A percentile compares a stretch with the other conserved stretches of the same genome.
These are phyloP conservation scores for Agrocybe pediades DNA, from an alignment of 768 basidiomycete species.

Conservation along the genomic window DNA sequence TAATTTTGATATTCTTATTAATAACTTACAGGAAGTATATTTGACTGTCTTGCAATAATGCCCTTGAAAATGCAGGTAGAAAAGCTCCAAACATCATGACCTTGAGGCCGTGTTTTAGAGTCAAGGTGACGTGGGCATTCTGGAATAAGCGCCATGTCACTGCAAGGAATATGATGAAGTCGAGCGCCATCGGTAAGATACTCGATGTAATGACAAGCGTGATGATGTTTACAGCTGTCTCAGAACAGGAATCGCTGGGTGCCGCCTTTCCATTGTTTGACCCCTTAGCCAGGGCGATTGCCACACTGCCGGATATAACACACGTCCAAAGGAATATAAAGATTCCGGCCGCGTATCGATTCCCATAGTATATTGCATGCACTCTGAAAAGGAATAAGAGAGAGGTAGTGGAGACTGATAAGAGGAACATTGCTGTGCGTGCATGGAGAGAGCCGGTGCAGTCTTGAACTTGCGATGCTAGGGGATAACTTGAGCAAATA, in stretches of 20 bases:
- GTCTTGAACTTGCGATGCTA: neutral
- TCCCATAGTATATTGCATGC: slow-evolving; percentile 20
- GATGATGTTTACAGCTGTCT: slow-evolving; percentile 4
- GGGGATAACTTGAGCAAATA: neutral
- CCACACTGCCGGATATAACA: slow-evolving; percentile 16
- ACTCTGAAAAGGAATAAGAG: slow-evolving; percentile 31
- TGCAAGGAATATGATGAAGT: slow-evolving; percentile 30
- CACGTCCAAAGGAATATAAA: slow-evolving; percentile 27
- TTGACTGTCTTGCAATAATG: slow-evolving; percentile 30
- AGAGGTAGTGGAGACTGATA: slow-evolving; percentile 12
- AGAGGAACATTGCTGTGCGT: neutral
- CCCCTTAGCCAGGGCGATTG: neutral
- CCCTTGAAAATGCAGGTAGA: slow-evolving; percentile 27
- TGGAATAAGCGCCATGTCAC: slow-evolving; percentile 29
- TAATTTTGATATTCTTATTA: neutral
- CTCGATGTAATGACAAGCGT: slow-evolving; percentile 10
- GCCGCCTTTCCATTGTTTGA: too few relatives aligned
- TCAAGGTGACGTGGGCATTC: slow-evolving; percentile 4
- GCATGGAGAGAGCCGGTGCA: neutral
- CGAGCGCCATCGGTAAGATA: slow-evolving; percentile 23
- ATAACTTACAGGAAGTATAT: slow-evolving; percentile 35
- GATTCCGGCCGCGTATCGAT: slow-evolving; percentile 19
- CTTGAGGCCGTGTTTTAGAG: slow-evolving; percentile 7
- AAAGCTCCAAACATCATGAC: slow-evolving; percentile 22
- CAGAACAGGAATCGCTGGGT: neutral